Percentiles rank a stretch among this genome's conserved stretches.
Evolutionary conservation across 2,329 filamentous ascomycete genomes (phyloP).

Genomic region (Cercospora janseana): DNA sequence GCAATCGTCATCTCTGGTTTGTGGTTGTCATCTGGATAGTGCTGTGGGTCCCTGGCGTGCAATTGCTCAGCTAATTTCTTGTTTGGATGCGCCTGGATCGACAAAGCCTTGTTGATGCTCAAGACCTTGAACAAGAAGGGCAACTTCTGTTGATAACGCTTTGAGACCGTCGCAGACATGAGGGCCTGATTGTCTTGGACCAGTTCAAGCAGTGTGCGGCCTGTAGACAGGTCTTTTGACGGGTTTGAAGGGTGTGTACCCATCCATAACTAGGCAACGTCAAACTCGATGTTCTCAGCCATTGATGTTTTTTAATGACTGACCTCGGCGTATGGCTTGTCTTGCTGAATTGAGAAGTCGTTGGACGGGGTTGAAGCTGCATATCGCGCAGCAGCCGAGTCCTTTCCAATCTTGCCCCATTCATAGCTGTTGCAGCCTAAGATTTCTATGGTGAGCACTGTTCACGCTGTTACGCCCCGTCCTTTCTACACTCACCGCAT

Average conservation of each 20-base stretch:
- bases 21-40: constrained; percentile 99
- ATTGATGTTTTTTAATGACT: constrained; percentile 24
- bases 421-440: constrained; percentile 95
- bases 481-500: constrained; percentile 56
- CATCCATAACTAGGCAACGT: constrained; percentile 80
- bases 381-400: constrained; percentile 85
- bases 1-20: constrained; percentile 99
- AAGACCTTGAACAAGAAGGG: constrained; percentile 98
- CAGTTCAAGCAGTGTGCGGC: constrained; percentile 81
- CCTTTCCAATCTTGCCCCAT: constrained; percentile 90
- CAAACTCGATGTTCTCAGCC: too few species aligned
- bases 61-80: constrained; percentile 81
- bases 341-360: constrained; percentile 73
- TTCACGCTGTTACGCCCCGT: neutral
- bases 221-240: constrained; percentile 81
- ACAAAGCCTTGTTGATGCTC: constrained; percentile 91
- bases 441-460: neutral
- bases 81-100: constrained; percentile 80
- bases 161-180: constrained; percentile 68
- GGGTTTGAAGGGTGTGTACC: constrained; percentile 95
- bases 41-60: constrained; percentile 80
- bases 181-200: constrained; percentile 83
- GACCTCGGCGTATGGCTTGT: constrained; percentile 94
- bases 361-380: constrained; percentile 77
- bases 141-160: constrained; percentile 76